Percentiles rank a stretch among this genome's conserved stretches.
These are phyloP conservation scores for Teunomyces tritomae DNA, from an alignment of 805 yeast genomes.

Conservation along the genomic window DNA sequence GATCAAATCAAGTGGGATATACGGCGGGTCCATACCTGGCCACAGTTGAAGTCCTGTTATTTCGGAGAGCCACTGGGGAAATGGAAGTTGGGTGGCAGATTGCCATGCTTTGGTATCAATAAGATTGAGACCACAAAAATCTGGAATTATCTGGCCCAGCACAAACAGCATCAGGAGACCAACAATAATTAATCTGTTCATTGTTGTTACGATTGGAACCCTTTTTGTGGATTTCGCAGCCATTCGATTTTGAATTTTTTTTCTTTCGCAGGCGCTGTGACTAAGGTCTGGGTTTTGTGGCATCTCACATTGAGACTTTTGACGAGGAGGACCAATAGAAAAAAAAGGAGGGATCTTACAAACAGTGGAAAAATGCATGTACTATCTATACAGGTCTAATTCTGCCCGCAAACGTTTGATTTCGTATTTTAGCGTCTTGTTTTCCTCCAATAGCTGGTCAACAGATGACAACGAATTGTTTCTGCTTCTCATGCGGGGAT, in stretches of 20 bases:
- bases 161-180: background rate
- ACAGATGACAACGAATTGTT: constrained; percentile 7
- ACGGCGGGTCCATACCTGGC: constrained; percentile 90
- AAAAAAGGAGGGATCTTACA: background rate
- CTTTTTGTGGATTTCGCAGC: constrained; percentile 3
- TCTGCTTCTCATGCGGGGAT: constrained; percentile 11
- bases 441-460: constrained; percentile 13
- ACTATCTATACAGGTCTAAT: constrained; percentile 2
- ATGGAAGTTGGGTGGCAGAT: constrained; percentile 32
- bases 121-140: background rate
- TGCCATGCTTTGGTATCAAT: background rate
- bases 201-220: background rate
- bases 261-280: too few species aligned
- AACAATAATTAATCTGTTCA: background rate
- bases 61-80: constrained; percentile 77
- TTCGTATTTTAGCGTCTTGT: constrained; percentile 10
- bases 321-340: background rate
- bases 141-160: background rate
- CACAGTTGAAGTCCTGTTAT: constrained; percentile 73
- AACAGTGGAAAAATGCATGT: background rate
- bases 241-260: background rate
- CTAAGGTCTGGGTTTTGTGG: background rate
- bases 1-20: constrained; percentile 74
- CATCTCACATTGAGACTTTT: background rate
- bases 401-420: constrained; percentile 11